phyloP scores from a whole-genome alignment of 2,329 filamentous ascomycete genomes.

The Pseudopyricularia cyperi region DNA sequence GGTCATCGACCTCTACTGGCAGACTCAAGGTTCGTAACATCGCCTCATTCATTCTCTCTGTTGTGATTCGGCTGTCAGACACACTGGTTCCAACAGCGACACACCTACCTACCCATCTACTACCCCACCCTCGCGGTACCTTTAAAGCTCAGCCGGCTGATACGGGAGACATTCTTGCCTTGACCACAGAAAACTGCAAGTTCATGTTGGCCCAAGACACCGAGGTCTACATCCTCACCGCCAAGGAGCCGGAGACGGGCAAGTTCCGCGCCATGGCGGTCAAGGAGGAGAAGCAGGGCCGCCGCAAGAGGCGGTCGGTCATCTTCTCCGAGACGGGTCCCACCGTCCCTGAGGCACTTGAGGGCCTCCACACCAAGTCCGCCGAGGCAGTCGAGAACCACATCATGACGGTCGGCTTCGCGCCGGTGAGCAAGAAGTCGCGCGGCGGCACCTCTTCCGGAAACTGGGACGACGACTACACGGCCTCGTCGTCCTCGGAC shows the following conservation, averaged over 20 bases:
- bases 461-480: constrained; percentile 6
- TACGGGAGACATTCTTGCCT: background rate
- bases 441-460: background rate
- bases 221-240: constrained; percentile 10
- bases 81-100: background rate
- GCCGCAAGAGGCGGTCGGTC: constrained; percentile 11
- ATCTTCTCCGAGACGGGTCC: constrained; percentile 18
- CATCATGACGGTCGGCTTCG: constrained; percentile 20
- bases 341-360: constrained; percentile 18
- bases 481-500: background rate
- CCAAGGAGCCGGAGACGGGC: constrained; percentile 12
- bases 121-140: background rate
- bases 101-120: background rate
- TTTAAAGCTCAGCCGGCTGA: background rate
- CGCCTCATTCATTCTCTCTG: background rate
- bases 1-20: background rate
- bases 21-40: background rate
- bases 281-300: constrained; percentile 6
- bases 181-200: constrained; percentile 13
- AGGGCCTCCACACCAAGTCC: constrained; percentile 22
- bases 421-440: constrained; percentile 4
- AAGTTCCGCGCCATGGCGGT: constrained; percentile 14
- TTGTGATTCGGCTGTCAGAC: no score
- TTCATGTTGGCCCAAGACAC: constrained; percentile 12
- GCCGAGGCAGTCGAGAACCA: constrained; percentile 22